Evolutionary conservation across 768 basidiomycete genomes (phyloP).

Genomic region (Hygrophorus pudorinus): DNA sequence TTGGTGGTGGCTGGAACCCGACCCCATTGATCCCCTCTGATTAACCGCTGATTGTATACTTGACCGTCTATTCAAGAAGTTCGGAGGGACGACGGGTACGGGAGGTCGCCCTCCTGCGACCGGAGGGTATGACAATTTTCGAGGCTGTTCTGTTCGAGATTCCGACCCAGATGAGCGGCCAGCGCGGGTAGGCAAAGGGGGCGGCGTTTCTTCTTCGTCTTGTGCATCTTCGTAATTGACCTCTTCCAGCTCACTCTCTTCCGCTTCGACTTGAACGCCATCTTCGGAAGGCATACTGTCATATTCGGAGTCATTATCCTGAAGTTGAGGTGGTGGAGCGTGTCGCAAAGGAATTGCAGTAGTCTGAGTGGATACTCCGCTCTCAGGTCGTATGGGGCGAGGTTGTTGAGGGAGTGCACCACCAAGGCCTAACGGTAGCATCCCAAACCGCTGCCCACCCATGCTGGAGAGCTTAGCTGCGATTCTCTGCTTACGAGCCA

Average conservation of each 20-base stretch:
- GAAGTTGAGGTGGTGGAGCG: slow-evolving; percentile 22
- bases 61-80: too few species aligned
- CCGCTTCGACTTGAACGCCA: slow-evolving; percentile 53
- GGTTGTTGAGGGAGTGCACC: slow-evolving; percentile 21
- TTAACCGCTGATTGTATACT: slow-evolving; percentile 21
- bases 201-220: slow-evolving; percentile 40
- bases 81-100: slow-evolving; percentile 7
- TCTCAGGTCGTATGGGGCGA: not conserved
- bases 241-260: slow-evolving; percentile 68
- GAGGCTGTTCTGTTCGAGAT: slow-evolving; percentile 5
- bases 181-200: slow-evolving; percentile 44
- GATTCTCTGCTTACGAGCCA: slow-evolving; percentile 44
- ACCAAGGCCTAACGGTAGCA: slow-evolving; percentile 35
- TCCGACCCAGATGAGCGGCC: slow-evolving; percentile 5
- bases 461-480: slow-evolving; percentile 42
- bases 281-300: slow-evolving; percentile 46
- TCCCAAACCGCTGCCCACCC: slow-evolving; percentile 51
- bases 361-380: slow-evolving; percentile 2
- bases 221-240: slow-evolving; percentile 46
- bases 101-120: slow-evolving; percentile 15
- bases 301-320: slow-evolving; percentile 35
- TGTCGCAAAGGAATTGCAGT: slow-evolving; percentile 13
- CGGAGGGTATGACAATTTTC: slow-evolving; percentile 10
- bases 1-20: slow-evolving; percentile 8
- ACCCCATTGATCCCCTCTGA: slow-evolving; percentile 31